phyloP scores from a whole-genome alignment of 805 yeast genomes.

The Diddensiella caesifluorescens region DNA sequence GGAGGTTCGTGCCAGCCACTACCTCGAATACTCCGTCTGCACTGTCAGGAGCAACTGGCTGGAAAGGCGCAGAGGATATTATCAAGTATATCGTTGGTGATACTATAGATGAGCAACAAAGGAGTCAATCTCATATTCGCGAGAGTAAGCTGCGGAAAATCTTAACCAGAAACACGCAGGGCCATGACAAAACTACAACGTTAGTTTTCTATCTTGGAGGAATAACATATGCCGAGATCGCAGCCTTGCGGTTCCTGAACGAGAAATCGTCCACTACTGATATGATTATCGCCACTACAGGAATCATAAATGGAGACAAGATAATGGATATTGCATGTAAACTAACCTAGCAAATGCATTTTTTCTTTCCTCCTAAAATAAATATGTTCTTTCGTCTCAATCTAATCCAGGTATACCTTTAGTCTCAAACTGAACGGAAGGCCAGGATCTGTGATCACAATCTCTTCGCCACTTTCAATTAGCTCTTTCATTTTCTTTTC shows the following conservation, averaged over 20 bases:
- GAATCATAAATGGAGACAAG: conserved; percentile 41
- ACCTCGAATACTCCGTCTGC: conserved; percentile 7
- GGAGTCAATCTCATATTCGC: conserved; percentile 21
- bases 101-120: conserved; percentile 30
- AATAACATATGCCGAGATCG: conserved; percentile 74
- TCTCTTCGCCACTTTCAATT: conserved; percentile 42
- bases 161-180: conserved; percentile 29
- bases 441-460: conserved; percentile 48
- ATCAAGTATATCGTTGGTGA: conserved; percentile 35
- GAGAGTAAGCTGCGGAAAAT: conserved; percentile 33
- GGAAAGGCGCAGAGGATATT: conserved; percentile 39
- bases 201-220: conserved; percentile 75
- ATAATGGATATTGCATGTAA: conserved; percentile 26
- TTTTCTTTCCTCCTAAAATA: neutral
- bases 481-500: conserved; percentile 33
- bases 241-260: conserved; percentile 62
- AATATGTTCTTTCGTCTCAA: conserved; percentile 17
- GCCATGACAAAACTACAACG: conserved; percentile 30
- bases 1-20: conserved; percentile 7
- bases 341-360: neutral
- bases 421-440: conserved; percentile 41
- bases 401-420: conserved; percentile 18
- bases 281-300: conserved; percentile 45
- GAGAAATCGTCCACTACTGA: conserved; percentile 36
- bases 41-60: conserved; percentile 24